Evolutionary conservation across 2,329 filamentous ascomycete genomes (phyloP).

Genomic region (Gaeumannomyces tritici): DNA sequence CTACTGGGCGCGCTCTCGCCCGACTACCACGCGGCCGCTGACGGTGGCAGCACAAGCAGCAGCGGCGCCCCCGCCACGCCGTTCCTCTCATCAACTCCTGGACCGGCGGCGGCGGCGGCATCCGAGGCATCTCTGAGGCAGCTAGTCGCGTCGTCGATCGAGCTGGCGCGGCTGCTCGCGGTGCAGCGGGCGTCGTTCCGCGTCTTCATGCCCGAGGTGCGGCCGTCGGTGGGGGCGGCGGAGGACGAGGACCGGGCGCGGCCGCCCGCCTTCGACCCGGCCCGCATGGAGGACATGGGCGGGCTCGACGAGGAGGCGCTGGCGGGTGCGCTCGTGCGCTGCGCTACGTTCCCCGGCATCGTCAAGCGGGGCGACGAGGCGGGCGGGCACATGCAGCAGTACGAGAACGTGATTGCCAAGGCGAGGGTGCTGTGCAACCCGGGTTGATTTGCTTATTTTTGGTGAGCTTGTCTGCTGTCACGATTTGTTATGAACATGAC

Average conservation of each 20-base stretch:
- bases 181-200: slow-evolving; percentile 50
- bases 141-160: slow-evolving; percentile 42
- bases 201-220: slow-evolving; percentile 43
- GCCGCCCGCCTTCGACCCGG: slow-evolving; percentile 35
- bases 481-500: background rate
- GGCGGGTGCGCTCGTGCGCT: slow-evolving; percentile 42
- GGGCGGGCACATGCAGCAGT: slow-evolving; percentile 45
- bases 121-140: slow-evolving; percentile 44
- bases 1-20: slow-evolving; percentile 40
- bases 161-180: slow-evolving; percentile 44
- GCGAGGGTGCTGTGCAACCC: slow-evolving; percentile 51
- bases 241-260: background rate
- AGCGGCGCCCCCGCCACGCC: background rate
- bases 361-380: slow-evolving; percentile 57
- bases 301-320: slow-evolving; percentile 46
- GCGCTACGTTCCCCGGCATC: slow-evolving; percentile 55
- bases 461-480: background rate
- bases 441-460: background rate
- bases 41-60: slow-evolving; percentile 9
- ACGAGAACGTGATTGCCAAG: slow-evolving; percentile 55
- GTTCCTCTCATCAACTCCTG: background rate
- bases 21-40: slow-evolving; percentile 12
- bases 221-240: slow-evolving; percentile 19
- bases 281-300: slow-evolving; percentile 57
- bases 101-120: slow-evolving; percentile 18